Base-by-base conservation (phyloP, 257 asterid species). In the Nicotiana undulata region DNA sequence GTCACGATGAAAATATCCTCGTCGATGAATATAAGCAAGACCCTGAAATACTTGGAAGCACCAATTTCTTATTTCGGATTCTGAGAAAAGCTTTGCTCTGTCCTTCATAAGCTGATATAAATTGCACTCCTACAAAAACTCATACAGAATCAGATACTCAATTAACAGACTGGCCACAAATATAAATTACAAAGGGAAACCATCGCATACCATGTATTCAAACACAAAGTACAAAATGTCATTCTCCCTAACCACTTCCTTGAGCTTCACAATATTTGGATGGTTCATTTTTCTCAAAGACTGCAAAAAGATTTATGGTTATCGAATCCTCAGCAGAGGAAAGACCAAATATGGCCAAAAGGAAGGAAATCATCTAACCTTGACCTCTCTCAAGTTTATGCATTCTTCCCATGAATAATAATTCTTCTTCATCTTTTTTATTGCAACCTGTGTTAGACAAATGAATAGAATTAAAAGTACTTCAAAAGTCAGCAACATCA, bases 41-140 rank as follows among this genome's bases (percentile, higher is more conserved):
- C 98, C 99, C 80, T 95, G 99, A 86, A 95, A 95, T 81, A 95
- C 96, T 91, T 92, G 97, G 86, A 92, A 95, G 89, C 97, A 95
- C 98, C 97, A 94, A 84, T 90, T 94, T 83, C 87, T 91, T 34
- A 94, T 89, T 90, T 92, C 97, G 59, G 88, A 70, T 85, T 90
- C 99, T 22, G 99, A 86, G 85, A 95, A 92, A 58, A 82, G 85
- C 80, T 86, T 92, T 77, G 82, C 83, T 80, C 94, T 89, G 78
- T 88, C 97, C 89, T 92, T 95, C 95, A 91, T 95, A 74, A 92
- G 96, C 91, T 95, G 97, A 88, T 95, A 95, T 58, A 95, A 84
- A 82, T 91, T 95, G 90, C 94, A 90, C 67, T 93, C 98, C 99
- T 95, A 70, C 11, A 84, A 85, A 63, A 46, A 26, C 12, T 5